phyloP scores from a whole-genome alignment of 257 asterid species.

The Solanum pennellii region DNA sequence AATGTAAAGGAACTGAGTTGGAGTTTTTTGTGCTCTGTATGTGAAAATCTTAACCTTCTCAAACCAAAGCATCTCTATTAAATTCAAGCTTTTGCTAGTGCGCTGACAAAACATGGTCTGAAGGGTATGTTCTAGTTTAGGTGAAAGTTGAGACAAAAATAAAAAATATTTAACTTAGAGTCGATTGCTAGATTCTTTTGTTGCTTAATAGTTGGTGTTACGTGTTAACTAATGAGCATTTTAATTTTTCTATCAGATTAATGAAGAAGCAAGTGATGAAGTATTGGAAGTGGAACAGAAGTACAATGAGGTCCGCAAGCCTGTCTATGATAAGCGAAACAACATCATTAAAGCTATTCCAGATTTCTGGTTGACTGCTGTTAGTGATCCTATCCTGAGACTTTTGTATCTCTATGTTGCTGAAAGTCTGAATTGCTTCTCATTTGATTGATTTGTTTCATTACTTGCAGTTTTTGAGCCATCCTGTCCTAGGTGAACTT shows the following conservation, averaged over 20 bases:
- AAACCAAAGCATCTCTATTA: not conserved
- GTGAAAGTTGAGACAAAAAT: not conserved
- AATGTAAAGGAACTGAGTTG: not conserved
- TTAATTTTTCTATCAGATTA: constrained; percentile 46
- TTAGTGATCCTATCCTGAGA: constrained; percentile 25
- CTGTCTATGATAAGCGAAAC: constrained; percentile 75
- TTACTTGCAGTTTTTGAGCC: constrained; percentile 67
- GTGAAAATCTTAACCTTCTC: not conserved
- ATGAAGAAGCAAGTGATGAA: constrained; percentile 90
- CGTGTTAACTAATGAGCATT: not conserved
- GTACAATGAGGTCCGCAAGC: constrained; percentile 84
- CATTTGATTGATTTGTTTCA: not conserved
- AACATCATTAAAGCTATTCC: constrained; percentile 66
- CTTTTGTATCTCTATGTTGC: not conserved
- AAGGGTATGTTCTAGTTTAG: not conserved
- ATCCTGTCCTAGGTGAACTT: constrained; percentile 82
- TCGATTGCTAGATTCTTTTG: not conserved
- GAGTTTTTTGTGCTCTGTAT: not conserved
- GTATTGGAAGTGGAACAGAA: constrained; percentile 88
- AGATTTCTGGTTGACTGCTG: constrained; percentile 96
- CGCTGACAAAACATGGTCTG: not conserved
- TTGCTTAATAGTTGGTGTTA: not conserved
- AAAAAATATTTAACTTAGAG: not conserved
- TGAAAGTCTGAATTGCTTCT: not conserved
- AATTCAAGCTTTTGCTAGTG: not conserved